phyloP scores from a whole-genome alignment of 768 basidiomycete species.

The Tricholoma bakamatsutake region DNA sequence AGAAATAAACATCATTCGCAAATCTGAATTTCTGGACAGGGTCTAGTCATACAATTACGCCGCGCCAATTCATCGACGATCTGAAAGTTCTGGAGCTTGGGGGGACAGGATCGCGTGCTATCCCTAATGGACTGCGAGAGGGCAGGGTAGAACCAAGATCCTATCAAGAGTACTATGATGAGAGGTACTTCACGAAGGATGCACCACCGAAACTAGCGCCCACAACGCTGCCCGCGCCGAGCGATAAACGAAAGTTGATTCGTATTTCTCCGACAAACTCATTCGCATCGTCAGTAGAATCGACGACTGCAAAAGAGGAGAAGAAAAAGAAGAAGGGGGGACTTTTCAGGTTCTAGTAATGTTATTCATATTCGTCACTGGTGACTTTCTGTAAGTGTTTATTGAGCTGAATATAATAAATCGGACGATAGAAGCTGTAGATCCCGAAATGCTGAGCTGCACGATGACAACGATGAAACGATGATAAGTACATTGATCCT shows the following conservation, averaged over 20 bases:
- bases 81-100: constrained; percentile 81
- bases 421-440: not conserved
- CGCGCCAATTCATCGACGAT: constrained; percentile 80
- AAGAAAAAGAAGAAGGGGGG: constrained; percentile 78
- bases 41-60: constrained; percentile 83
- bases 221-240: constrained; percentile 28
- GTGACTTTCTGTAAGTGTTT: constrained; percentile 6
- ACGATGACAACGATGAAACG: too few species aligned
- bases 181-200: constrained; percentile 67
- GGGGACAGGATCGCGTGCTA: constrained; percentile 73
- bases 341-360: constrained; percentile 56
- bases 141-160: constrained; percentile 38
- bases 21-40: constrained; percentile 40
- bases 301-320: constrained; percentile 38
- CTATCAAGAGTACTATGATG: constrained; percentile 75
- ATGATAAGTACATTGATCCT: too few species aligned
- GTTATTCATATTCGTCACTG: not conserved
- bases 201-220: constrained; percentile 40
- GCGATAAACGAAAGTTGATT: constrained; percentile 29
- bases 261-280: constrained; percentile 53
- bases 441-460: too few species aligned
- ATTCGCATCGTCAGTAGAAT: constrained; percentile 37
- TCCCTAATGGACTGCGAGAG: constrained; percentile 65
- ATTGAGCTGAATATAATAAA: constrained; percentile 7
- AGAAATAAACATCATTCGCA: not conserved